Evolutionary conservation across 192 early-diverging fungal species (phyloP), one percentile per base, ranked within the genome.

Genomic region (Umbelopsis isabellina): DNA sequence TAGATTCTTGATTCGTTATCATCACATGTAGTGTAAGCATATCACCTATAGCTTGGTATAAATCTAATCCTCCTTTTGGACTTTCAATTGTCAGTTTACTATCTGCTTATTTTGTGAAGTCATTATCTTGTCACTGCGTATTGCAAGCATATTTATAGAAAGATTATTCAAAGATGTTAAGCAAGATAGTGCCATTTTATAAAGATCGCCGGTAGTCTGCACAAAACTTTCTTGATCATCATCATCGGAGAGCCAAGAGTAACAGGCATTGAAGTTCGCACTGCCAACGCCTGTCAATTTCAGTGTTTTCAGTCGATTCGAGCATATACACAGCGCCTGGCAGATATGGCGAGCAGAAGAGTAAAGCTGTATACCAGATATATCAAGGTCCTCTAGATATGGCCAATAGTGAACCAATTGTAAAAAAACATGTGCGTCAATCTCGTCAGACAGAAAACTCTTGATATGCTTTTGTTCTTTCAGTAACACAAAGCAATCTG

Each of bases 81-180:
- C 37, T 41, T 10, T 1, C 2, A 1, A 41, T 6, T 41, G 10
- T 41, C 10, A 30, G 27, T 27, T 27, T 55, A 12, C 16, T 35
- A 61, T 7, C 3, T 18, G 55, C 55, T 35, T 8, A 4, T 35
- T 27, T 22, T 16, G 2, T 25, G 33, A 16, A 12, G 10, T 11
- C 13, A 61, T 13, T 2, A 61, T 25, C 25, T 15, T 35, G 12
- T 37, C 55, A 1, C 55, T 30, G 18, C 55, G 37, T 61, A 61
- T 61, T 35, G 55, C 33, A 33, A 61, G 25, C 33, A 35, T 61
- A 4, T 15, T 35, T 61, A 61, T 61, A 7, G 55, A 61, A 61
- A 61, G 55, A 25, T 61, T 12, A 16, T 13, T 61, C 16, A 61
- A n/a, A 18, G 21, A 35, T 61, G 55, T 12, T 0, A 25, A 61